Evolutionary conservation across 2,329 filamentous ascomycete species (phyloP), one percentile per base, ranked within the genome.

Genomic region (Claviceps cyperi): DNA sequence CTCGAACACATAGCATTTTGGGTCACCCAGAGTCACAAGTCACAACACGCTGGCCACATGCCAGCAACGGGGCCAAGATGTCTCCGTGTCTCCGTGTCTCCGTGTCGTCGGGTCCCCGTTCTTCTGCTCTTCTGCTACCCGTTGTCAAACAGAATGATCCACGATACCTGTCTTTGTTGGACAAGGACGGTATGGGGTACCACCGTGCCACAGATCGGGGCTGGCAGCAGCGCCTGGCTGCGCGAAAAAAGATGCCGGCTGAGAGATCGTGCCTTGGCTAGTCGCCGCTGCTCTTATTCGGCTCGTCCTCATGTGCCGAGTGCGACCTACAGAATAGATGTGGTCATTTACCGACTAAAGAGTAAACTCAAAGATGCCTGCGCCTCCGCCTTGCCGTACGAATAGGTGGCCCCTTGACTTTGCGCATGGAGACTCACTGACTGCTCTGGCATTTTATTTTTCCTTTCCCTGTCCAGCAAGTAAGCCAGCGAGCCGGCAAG

Each of bases 201-300:
- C 62, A 68, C 66, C 66, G 63, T 67, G 54, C 58, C 62, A 68
- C 66, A 67, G 64, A 68, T 67, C 64, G 66, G 61, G 61, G 58
- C 51, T 49, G 54, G 54, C 56, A 55, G 53, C 60, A 60, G 57
- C 58, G 58, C 58, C 58, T 58, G 57, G 60, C 61, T 62, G 59
- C 54, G 59, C 53, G 53, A 56, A 55, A n/a, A 51, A 44, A 19
- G 38, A 46, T 44, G 46, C 44, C 53, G 45, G 47, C 44, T 38
- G 15, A 48, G 46, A 43, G 46, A 39, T 46, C 43, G 40, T 50
- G 46, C 52, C 51, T 51, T 52, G 41, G 35, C 48, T 50, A 39
- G 47, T 37, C 36, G 22, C 44, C 17, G 4, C 11, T 38, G 21
- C 43, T 48, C 32, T 45, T 36, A 14, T 51, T 54, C 48, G 48